Evolutionary conservation across 371 early-diverging fungal genomes (phyloP).

Genomic region (Smittium mucronatum): DNA sequence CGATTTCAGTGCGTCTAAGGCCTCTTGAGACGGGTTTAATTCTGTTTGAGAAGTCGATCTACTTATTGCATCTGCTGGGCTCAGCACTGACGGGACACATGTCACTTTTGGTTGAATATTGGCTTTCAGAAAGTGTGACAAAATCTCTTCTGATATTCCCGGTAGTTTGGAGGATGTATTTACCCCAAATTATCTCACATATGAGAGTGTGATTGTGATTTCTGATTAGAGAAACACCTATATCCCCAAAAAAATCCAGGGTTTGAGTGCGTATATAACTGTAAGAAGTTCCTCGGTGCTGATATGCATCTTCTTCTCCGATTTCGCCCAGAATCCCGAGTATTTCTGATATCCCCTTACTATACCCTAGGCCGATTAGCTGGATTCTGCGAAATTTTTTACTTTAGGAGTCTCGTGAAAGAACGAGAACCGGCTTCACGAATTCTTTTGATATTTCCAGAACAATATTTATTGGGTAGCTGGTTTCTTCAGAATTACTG

Average conservation of each 20-base stretch:
- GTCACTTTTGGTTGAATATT: neutral
- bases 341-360: neutral
- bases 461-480: constrained; percentile 3
- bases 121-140: neutral
- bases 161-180: neutral
- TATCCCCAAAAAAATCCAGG: neutral
- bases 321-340: neutral
- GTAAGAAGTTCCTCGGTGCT: neutral
- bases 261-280: neutral
- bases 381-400: neutral
- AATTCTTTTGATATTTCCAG: neutral
- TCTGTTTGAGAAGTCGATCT: constrained; percentile 7
- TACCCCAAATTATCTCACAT: neutral
- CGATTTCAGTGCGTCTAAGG: neutral
- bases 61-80: neutral
- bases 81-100: neutral
- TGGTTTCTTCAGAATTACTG: constrained; percentile 2
- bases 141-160: neutral
- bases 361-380: neutral
- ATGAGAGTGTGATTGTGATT: neutral
- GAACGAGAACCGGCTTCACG: neutral
- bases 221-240: neutral
- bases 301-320: neutral
- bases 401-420: neutral
- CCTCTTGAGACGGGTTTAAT: neutral